Base-by-base conservation (phyloP, 192 early-diverging fungal genomes). In the Diversispora eburnea region DNA sequence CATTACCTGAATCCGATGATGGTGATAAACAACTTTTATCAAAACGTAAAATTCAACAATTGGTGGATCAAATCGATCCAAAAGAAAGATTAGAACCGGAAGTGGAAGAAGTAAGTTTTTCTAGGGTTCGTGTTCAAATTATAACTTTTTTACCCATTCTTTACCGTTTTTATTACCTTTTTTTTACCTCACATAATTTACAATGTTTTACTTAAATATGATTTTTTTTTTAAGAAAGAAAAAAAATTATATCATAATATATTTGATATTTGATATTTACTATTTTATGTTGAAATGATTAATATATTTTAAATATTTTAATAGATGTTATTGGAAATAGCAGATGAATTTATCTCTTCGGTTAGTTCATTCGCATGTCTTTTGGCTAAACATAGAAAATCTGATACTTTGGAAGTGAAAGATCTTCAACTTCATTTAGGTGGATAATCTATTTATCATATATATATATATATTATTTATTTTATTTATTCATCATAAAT, bases 281-380 rank as follows among this genome's bases (percentile, higher is more conserved):
- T 33, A 33, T 52, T 52, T 17, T 3, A 52, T 52, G 5, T 52
- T 52, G 17, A 3, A 17, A 52, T 52, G 51, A 17, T 17, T 3
- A 52, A 52, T 12, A 42, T 20, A 47, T 19, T 42, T 64, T 47
- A 17, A 42, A 3, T 2, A 33, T 25, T 33, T 62, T 62, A 25
- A 22, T 58, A 91, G 89, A 89, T 95, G 67, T 74, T 95, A 47
- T 83, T 93, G 70, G 91, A 93, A 69, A 84, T 94, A 49, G 92
- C 93, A 0, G 92, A 94, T 74, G 91, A 94, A 70, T 95, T 95
- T 78, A 92, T 95, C 66, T 90, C 93, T 67, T 90, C 91, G 1
- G 92, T 94, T 0, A 91, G 91, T 2, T 81, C 86, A 67, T 92
- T 93, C 80, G 92, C 90, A 2, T 92, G 92, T 79, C 87, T 90